A percentile compares a stretch with the other conserved stretches of the same genome.
phyloP scores from a whole-genome alignment of 495 filamentous ascomycete genomes.

The Mytilinidion resinicola region DNA sequence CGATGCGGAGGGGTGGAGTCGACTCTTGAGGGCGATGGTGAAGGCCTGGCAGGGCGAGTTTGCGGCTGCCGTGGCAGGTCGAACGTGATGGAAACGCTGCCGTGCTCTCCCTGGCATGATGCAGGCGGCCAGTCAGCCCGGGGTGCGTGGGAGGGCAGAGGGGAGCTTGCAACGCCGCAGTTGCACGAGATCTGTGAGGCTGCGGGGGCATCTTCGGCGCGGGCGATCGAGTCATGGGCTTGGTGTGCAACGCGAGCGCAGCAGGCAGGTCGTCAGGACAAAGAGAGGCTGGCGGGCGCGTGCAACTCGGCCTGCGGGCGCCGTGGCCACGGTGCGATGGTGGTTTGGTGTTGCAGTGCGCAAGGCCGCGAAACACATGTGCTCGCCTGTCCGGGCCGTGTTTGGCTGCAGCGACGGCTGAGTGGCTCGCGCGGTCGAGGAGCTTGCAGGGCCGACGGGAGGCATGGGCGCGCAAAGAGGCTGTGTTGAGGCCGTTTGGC shows the following conservation, averaged over 20 bases:
- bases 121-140: background rate
- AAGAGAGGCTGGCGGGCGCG: conserved; percentile 6
- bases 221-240: conserved; percentile 1
- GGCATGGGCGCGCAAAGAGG: conserved; percentile 12
- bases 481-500: conserved; percentile 22
- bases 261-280: conserved; percentile 14
- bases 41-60: background rate
- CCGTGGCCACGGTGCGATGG: conserved; percentile 4
- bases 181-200: background rate
- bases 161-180: background rate
- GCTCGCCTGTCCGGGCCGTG: background rate
- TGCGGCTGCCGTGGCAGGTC: conserved; percentile 15
- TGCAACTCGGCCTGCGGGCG: conserved; percentile 7
- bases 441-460: background rate
- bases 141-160: background rate
- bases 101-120: conserved; percentile 20
- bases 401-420: background rate
- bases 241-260: conserved; percentile 15
- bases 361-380: background rate
- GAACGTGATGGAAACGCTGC: conserved; percentile 21
- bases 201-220: background rate
- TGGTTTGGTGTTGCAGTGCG: conserved; percentile 1
- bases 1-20: background rate
- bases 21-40: background rate
- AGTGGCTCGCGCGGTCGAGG: background rate